phyloP scores from a whole-genome alignment of 1,139 yeast species.

The Cylindricascospora bacillispora region DNA sequence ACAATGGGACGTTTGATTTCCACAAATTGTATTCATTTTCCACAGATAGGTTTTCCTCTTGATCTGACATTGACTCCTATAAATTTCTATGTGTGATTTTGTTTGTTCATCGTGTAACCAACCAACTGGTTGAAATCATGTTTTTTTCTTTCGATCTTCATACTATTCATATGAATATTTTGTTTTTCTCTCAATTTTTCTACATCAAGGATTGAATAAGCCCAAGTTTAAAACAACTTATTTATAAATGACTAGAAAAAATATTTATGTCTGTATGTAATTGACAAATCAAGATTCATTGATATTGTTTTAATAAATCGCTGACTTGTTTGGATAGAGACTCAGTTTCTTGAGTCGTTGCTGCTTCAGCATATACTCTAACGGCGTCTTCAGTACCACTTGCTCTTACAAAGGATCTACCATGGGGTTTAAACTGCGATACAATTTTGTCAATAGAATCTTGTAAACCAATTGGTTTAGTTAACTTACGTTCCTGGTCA shows the following conservation, averaged over 20 bases:
- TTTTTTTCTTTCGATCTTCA: too few relatives aligned
- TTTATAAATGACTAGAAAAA: too few relatives aligned
- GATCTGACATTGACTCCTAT: constrained; percentile 2
- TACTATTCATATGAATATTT: too few relatives aligned
- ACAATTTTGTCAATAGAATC: constrained; percentile 55
- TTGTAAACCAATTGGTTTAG: constrained; percentile 71
- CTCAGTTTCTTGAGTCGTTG: constrained; percentile 38
- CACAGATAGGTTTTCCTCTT: constrained; percentile 15
- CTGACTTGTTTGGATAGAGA: constrained; percentile 42
- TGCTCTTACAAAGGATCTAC: constrained; percentile 90
- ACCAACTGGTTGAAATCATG: too few relatives aligned
- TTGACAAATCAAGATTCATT: too few relatives aligned
- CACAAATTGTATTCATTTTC: constrained; percentile 66
- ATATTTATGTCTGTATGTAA: too few relatives aligned
- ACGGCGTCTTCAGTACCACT: constrained; percentile 98
- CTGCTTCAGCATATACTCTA: constrained; percentile 88
- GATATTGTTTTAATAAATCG: constrained; percentile 4
- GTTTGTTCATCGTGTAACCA: too few relatives aligned
- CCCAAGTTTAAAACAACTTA: too few relatives aligned
- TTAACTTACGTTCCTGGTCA: constrained; percentile 76
- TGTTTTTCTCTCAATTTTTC: too few relatives aligned
- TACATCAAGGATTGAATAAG: too few relatives aligned
- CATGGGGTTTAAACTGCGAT: constrained; percentile 36
- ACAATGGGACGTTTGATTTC: constrained; percentile 65
- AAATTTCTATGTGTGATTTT: too few relatives aligned